phyloP scores from a whole-genome alignment of 768 basidiomycete species.

The Boletus rufocinnamomeus region DNA sequence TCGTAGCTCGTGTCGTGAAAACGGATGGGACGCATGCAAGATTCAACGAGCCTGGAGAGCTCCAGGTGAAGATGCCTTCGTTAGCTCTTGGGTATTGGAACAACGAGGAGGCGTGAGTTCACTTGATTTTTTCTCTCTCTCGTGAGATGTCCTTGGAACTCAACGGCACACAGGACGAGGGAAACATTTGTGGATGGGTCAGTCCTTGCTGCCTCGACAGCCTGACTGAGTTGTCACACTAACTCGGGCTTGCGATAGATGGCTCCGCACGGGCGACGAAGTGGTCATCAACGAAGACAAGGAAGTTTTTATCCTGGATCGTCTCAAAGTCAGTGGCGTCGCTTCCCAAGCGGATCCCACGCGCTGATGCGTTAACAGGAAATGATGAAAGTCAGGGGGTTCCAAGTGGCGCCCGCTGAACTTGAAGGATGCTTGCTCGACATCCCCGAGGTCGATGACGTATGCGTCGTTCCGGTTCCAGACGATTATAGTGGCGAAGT shows the following conservation, averaged over 20 bases:
- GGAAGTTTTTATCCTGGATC: constrained; percentile 62
- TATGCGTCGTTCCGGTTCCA: constrained; percentile 64
- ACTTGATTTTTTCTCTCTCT: background rate
- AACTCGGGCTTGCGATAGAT: constrained; percentile 39
- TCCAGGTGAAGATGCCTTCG: constrained; percentile 47
- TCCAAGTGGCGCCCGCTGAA: constrained; percentile 76
- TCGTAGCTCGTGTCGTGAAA: constrained; percentile 55
- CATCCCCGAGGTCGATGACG: constrained; percentile 59
- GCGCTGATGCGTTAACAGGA: constrained; percentile 42
- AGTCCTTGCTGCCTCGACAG: constrained; percentile 10
- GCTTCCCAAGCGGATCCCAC: background rate
- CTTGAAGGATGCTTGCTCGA: constrained; percentile 65
- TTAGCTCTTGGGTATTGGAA: constrained; percentile 50
- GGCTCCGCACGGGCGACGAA: constrained; percentile 71
- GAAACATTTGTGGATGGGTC: constrained; percentile 72
- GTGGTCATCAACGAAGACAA: constrained; percentile 53
- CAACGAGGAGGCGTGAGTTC: constrained; percentile 61
- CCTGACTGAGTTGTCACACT: background rate
- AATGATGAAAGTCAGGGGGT: constrained; percentile 68
- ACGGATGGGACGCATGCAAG: constrained; percentile 56
- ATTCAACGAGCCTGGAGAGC: constrained; percentile 61
- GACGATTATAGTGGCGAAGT: constrained; percentile 75
- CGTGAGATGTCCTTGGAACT: background rate
- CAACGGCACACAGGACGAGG: constrained; percentile 47
- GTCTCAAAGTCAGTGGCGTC: constrained; percentile 50